Percentiles rank a stretch among this genome's conserved stretches.
Evolutionary conservation across 441 rosid genomes (phyloP).

Genomic region (Iberis amara): DNA sequence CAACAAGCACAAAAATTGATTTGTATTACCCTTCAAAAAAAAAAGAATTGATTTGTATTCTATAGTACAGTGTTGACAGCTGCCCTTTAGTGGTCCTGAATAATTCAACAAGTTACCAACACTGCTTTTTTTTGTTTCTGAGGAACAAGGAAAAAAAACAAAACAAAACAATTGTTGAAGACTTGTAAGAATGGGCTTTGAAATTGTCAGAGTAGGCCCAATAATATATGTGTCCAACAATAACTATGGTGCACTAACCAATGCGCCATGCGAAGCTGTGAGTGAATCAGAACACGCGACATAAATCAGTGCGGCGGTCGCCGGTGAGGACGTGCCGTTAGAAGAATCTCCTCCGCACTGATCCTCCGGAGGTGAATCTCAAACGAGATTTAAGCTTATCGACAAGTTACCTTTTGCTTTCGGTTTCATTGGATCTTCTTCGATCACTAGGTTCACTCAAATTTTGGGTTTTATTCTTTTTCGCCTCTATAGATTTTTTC

Average conservation of each 20-base stretch:
- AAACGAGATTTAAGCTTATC: not conserved
- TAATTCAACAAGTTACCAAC: no score
- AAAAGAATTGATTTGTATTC: no score
- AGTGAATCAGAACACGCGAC: not conserved
- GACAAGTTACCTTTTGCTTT: not conserved
- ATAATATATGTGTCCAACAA: constrained; percentile 3
- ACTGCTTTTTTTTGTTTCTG: no score
- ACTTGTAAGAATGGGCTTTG: no score
- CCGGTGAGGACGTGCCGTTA: constrained; percentile 25
- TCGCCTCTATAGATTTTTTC: not conserved
- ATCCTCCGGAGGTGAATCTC: not conserved
- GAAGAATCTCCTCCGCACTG: not conserved
- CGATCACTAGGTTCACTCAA: constrained; percentile 8
- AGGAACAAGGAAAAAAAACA: no score
- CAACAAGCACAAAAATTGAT: no score
- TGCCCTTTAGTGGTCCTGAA: no score
- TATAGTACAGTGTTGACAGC: no score
- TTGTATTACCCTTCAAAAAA: no score
- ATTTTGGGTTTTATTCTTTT: not conserved
- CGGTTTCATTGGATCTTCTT: constrained; percentile 5
- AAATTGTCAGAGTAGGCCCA: no score
- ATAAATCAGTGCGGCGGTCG: constrained; percentile 20
- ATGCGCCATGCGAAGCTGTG: not conserved
- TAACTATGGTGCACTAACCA: no score
- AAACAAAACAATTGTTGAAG: no score